These are phyloP conservation scores for Naumovozyma dairenensis DNA, from an alignment of 805 yeast species.

Conservation along the genomic window DNA sequence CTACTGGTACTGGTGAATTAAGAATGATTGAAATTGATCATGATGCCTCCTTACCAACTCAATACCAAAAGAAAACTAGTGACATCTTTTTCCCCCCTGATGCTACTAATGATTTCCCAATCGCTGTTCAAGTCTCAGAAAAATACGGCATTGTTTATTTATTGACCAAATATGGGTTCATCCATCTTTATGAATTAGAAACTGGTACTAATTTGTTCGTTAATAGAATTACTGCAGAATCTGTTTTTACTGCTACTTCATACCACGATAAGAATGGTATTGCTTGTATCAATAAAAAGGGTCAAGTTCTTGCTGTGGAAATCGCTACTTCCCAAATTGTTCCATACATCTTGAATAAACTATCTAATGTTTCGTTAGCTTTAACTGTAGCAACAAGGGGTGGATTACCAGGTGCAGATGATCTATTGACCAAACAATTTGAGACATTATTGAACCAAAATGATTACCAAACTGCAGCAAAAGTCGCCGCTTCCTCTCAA, in stretches of 20 bases:
- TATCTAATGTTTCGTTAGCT: constrained; percentile 81
- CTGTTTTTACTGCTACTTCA: constrained; percentile 80
- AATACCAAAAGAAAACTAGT: constrained; percentile 75
- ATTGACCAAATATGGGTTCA: constrained; percentile 91
- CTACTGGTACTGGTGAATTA: constrained; percentile 66
- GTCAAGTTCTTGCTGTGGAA: constrained; percentile 90
- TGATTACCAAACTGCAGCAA: constrained; percentile 86
- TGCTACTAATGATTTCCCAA: constrained; percentile 93
- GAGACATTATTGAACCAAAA: constrained; percentile 75
- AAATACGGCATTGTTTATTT: constrained; percentile 80
- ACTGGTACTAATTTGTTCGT: constrained; percentile 87
- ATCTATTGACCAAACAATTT: constrained; percentile 82
- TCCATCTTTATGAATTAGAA: constrained; percentile 90
- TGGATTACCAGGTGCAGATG: constrained; percentile 95
- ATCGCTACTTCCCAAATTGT: constrained; percentile 75
- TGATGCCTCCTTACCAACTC: constrained; percentile 64
- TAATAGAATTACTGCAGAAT: constrained; percentile 92
- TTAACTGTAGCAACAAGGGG: constrained; percentile 87
- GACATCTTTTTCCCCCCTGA: constrained; percentile 96
- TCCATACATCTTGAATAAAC: constrained; percentile 78
- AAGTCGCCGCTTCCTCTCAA: constrained; percentile 91
- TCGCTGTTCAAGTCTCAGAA: constrained; percentile 76
- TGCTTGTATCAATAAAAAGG: constrained; percentile 85
- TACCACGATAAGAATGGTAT: constrained; percentile 73
- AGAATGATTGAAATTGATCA: constrained; percentile 96